Conservation (phyloP, 2,329 filamentous ascomycete genomes). For the Chaetomium olivaceum region DNA sequence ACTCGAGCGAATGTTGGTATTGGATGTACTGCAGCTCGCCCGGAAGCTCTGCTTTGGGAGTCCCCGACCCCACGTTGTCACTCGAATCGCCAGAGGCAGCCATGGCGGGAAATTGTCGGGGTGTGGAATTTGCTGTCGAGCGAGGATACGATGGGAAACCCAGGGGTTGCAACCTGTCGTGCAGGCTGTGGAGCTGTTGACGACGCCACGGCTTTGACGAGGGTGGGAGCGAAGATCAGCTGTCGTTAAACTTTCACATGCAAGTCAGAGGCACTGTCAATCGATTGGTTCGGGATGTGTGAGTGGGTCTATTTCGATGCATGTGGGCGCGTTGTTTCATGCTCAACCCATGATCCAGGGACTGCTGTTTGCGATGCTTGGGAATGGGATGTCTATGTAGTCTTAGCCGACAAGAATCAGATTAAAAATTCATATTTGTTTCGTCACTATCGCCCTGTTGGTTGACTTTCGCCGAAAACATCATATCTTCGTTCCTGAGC, state of each 20-base stretch:
- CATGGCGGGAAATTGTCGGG: background rate
- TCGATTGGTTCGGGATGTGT: background rate
- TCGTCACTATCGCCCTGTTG: background rate
- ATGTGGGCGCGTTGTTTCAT: background rate
- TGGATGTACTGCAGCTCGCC: conserved; percentile 59
- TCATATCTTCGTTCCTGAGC: background rate
- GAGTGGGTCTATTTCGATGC: background rate
- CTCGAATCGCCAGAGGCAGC: background rate
- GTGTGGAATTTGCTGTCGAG: background rate
- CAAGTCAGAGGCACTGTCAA: background rate
- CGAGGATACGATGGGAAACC: background rate
- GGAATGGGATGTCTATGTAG: background rate
- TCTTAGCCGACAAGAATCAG: background rate
- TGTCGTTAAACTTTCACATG: conserved; percentile 21
- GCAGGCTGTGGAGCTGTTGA: background rate
- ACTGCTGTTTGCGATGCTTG: background rate
- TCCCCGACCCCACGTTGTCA: conserved; percentile 38
- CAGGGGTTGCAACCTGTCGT: background rate
- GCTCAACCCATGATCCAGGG: background rate
- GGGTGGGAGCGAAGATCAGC: background rate
- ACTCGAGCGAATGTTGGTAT: conserved; percentile 62
- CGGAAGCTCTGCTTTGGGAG: conserved; percentile 41
- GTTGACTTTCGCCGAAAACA: background rate
- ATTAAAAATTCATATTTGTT: background rate
- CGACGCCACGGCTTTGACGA: background rate